Percentiles rank a stretch among this genome's conserved stretches.
Conservation (phyloP, 1,284 basidiomycete genomes). For the Hemileia vastatrix region DNA sequence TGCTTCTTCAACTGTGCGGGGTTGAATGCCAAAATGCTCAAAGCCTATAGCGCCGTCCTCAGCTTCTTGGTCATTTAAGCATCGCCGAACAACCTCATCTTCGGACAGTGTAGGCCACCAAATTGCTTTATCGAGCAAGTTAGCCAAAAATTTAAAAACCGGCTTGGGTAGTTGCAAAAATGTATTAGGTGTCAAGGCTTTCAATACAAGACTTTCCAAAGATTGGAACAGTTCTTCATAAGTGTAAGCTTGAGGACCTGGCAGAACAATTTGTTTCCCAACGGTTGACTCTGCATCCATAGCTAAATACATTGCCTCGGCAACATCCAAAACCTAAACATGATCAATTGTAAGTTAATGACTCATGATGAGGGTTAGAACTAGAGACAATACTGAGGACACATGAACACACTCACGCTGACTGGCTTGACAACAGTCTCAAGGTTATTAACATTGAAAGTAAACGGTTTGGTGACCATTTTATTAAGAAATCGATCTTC, state of each 20-base stretch:
- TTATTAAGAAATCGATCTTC: slow-evolving; percentile 93
- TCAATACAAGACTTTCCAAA: slow-evolving; percentile 69
- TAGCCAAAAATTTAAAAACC: slow-evolving; percentile 59
- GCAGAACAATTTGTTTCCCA: slow-evolving; percentile 66
- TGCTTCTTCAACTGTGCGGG: slow-evolving; percentile 76
- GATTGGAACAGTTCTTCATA: slow-evolving; percentile 75
- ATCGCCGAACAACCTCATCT: slow-evolving; percentile 82
- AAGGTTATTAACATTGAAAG: slow-evolving; percentile 19
- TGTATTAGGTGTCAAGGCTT: slow-evolving; percentile 51
- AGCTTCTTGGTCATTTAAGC: slow-evolving; percentile 60
- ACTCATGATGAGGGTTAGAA: slow-evolving; percentile 85
- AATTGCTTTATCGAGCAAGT: slow-evolving; percentile 55
- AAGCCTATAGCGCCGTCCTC: slow-evolving; percentile 48
- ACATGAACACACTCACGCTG: slow-evolving; percentile 19
- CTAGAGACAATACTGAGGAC: slow-evolving; percentile 69
- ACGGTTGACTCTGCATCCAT: slow-evolving; percentile 54
- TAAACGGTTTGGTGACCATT: slow-evolving; percentile 62
- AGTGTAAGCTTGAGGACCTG: slow-evolving; percentile 79
- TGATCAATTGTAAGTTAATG: slow-evolving; percentile 53
- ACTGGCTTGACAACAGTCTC: slow-evolving; percentile 20
- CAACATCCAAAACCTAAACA: slow-evolving; percentile 67
- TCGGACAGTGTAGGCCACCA: slow-evolving; percentile 91
- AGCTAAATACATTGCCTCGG: slow-evolving; percentile 74
- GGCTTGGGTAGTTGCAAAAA: slow-evolving; percentile 68
- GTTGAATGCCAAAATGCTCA: slow-evolving; percentile 53